phyloP scores from a whole-genome alignment of 2,329 filamentous ascomycete species.

The Aspergillus arachidicola region DNA sequence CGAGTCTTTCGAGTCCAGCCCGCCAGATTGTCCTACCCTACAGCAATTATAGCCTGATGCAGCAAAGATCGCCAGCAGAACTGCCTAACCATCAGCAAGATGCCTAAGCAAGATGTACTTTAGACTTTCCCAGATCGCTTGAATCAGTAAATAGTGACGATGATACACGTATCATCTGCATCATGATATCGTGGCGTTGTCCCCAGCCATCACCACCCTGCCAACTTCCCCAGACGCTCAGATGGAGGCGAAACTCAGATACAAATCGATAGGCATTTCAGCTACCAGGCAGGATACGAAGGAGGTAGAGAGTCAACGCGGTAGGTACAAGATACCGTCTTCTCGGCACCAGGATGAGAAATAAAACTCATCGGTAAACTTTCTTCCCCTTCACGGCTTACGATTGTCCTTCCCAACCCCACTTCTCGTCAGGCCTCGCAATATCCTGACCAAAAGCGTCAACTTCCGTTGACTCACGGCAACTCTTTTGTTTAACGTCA shows the following conservation, averaged over 20 bases:
- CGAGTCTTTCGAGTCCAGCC: background rate
- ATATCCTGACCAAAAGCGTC: background rate
- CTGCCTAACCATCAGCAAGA: background rate
- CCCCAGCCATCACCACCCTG: background rate
- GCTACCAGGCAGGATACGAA: background rate
- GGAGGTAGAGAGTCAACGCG: background rate
- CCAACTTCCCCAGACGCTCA: background rate
- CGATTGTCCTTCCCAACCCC: background rate
- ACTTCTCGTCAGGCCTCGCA: background rate
- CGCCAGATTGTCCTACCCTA: background rate
- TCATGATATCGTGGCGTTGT: slow-evolving; percentile 6
- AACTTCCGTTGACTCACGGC: background rate
- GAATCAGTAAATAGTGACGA: background rate
- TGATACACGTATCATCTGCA: slow-evolving; percentile 10
- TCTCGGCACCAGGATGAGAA: background rate
- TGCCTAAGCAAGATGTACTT: background rate
- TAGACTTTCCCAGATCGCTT: background rate
- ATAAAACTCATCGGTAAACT: background rate
- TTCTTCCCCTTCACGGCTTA: background rate
- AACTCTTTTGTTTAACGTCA: background rate
- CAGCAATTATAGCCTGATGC: background rate
- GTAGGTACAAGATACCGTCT: background rate
- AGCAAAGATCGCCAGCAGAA: background rate
- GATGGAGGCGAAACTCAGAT: background rate
- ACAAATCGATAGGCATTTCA: background rate